Evolutionary conservation across 2,329 filamentous ascomycete species (phyloP).

Genomic region (Leptosphaerulina australis): DNA sequence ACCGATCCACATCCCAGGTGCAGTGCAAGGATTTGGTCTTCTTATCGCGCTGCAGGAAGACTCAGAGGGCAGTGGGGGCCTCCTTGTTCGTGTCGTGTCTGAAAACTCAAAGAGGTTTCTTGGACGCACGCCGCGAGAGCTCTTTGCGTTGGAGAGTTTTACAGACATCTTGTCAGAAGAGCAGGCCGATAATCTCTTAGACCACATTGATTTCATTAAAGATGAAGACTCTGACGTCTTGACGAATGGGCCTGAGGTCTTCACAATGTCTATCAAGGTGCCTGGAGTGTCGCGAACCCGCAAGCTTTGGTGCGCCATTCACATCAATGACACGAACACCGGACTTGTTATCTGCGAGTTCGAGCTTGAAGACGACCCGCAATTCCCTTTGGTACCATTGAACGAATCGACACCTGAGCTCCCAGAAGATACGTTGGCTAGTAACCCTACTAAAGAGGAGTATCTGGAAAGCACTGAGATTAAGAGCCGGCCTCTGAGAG

Average conservation of each 20-base stretch:
- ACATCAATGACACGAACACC: slow-evolving; percentile 71
- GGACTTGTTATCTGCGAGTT: slow-evolving; percentile 82
- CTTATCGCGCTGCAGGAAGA: slow-evolving; percentile 77
- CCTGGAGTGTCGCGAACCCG: slow-evolving; percentile 58
- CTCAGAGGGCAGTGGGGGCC: slow-evolving; percentile 61
- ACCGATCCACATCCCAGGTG: slow-evolving; percentile 85
- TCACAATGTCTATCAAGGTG: slow-evolving; percentile 74
- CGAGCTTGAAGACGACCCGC: slow-evolving; percentile 77
- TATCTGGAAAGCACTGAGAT: slow-evolving; percentile 76
- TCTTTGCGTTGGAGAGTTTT: slow-evolving; percentile 77
- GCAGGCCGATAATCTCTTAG: slow-evolving; percentile 80
- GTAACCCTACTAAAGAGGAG: slow-evolving; percentile 75
- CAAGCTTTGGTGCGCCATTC: slow-evolving; percentile 88
- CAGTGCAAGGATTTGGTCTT: slow-evolving; percentile 79
- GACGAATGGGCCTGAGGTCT: slow-evolving; percentile 82
- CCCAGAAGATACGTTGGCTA: slow-evolving; percentile 75
- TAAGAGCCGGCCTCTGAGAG: slow-evolving; percentile 75
- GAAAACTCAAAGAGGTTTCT: slow-evolving; percentile 79
- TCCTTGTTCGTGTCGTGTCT: slow-evolving; percentile 75
- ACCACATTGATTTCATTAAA: slow-evolving; percentile 86
- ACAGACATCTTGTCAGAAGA: slow-evolving; percentile 84
- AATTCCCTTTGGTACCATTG: slow-evolving; percentile 69
- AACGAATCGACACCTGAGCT: slow-evolving; percentile 64
- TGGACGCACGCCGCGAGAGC: slow-evolving; percentile 75
- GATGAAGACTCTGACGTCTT: slow-evolving; percentile 79